Base-by-base conservation (phyloP, 768 basidiomycete species). In the Nidula microcarpa region DNA sequence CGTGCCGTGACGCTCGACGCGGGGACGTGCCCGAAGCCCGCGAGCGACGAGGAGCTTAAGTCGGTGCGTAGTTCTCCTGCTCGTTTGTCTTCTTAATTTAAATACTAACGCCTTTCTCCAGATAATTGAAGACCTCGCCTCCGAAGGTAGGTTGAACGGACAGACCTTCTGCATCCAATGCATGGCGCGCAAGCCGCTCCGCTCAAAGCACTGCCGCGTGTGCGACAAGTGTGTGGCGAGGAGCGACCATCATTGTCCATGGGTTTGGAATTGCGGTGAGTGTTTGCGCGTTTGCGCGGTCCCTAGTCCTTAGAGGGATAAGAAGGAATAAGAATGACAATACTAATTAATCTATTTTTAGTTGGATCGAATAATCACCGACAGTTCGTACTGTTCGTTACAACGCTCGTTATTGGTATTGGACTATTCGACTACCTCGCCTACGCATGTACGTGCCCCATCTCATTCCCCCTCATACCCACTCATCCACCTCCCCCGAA, bases 231-330 rank as follows among this genome's bases (percentile, higher is more conserved):
- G 97, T 61, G 79, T 93, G 16, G 89, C 91, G 10, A 78, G 94
- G 46, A 91, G 87, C 62, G 97, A 99, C 63, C 97, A 99, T 62
- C 95, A 99, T 62, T 98, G 97, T 60, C 97, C 96, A 1, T 99
- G 97, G 97, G 87, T 98, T 13, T 99, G 95, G 95, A 98, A 98
- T 70, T 98, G 96, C 67, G 85, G 92, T 93, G 65, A 30, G 88
- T 69, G 33, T 55, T 64, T 33, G 51, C 48, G 23, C 23, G 23
- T 30, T 30, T 30, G 23, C 23, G 23, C 23, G 23, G 23, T 30
- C 4, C 23, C 4, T 30, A 30, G 23, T 30, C 23, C 23, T 30
- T 30, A 30, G 23, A 30, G 23, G 23, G 23, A 30, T 30, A 30
- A 4, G 23, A 30, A 30, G 23, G 23, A 30, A 30, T 30, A 30